phyloP scores from a whole-genome alignment of 108 stramenopile species.

The Aureococcus anophagefferens region DNA sequence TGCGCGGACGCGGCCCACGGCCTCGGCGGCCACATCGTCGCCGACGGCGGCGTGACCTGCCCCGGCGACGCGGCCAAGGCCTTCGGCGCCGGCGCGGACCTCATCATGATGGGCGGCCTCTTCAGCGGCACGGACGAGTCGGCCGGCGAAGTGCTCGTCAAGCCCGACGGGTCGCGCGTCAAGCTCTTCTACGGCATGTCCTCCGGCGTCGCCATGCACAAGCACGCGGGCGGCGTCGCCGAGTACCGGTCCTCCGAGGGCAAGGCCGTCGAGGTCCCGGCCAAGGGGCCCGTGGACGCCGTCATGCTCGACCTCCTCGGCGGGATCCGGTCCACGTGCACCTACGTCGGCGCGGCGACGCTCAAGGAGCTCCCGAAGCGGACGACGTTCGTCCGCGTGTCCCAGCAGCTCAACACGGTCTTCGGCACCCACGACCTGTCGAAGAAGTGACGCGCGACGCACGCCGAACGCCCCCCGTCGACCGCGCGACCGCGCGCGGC shows the following conservation, averaged over 20 bases:
- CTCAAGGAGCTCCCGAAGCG: conserved; percentile 44
- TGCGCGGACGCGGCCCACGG: conserved; percentile 47
- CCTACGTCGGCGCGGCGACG: conserved; percentile 42
- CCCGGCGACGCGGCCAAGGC: conserved; percentile 47
- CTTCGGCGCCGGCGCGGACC: conserved; percentile 42
- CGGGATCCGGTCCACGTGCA: conserved; percentile 42
- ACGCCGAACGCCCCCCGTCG: no score
- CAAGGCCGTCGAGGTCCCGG: conserved; percentile 37
- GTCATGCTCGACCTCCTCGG: conserved; percentile 46
- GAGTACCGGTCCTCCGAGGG: conserved; percentile 48
- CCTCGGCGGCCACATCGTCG: conserved; percentile 33
- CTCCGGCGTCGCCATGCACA: conserved; percentile 40
- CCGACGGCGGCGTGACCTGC: conserved; percentile 41
- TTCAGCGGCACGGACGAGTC: conserved; percentile 44
- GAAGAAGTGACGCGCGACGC: no score
- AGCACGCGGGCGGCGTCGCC: conserved; percentile 43
- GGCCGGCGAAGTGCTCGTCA: conserved; percentile 32
- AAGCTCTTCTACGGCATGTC: conserved; percentile 49
- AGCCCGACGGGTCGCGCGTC: conserved; percentile 18
- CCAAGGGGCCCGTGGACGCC: conserved; percentile 29
- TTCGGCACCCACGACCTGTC: conserved; percentile 19
- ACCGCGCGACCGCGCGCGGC: no score
- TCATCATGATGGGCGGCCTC: conserved; percentile 50
- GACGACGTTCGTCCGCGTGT: conserved; percentile 43
- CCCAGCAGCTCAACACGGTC: conserved; percentile 42